Base-by-base conservation (phyloP, 2,329 filamentous ascomycete species). In the Epichloe baconii region DNA sequence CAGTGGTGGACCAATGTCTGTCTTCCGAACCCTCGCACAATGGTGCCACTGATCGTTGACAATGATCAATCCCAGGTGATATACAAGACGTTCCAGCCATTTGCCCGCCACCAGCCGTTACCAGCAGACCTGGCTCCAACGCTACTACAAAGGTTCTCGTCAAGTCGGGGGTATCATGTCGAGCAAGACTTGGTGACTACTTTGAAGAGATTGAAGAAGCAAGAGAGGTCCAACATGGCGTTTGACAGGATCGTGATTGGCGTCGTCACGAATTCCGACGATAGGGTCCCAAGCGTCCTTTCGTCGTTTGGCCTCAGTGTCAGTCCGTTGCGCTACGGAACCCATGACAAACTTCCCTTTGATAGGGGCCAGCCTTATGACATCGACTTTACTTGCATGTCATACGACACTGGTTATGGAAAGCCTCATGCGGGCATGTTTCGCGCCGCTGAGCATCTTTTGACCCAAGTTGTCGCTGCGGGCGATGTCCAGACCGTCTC, bases 221-320 rank as follows among this genome's bases (percentile, higher is more conserved):
- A 58, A 5, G 51, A 49, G 40, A 55, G 49, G 8, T 17, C 53
- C 3, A 38, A 37, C 6, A 44, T 48, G 5, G 40, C 34, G 8
- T 71, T 70, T 58, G 57, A 65, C 14, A 62, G 60, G 12, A 67
- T 73, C 4, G 64, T 79, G 2, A 65, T 80, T 5, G 80, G 79
- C 26, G 68, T 83, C 5, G 71, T 84, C 48, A 79, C 79, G 11
- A 84, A 84, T 59, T 83, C 79, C 0, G 80, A 85, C 56, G 71
- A 78, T 58, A 69, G 80, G n/a, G 75, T 82, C 0, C 71, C 74
- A 0, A 62, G 63, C 26, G 71, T 83, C 21, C 62, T 84, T 4
- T 63, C 69, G 0, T 77, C 76, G 0, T 64, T 83, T 4, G 77
- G 76, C 1, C 57, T 84, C 31, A 62, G 59, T 2, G 66, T 82